Evolutionary conservation across 129 eudicot genomes (phyloP).

Genomic region (Escallonia rubra): DNA sequence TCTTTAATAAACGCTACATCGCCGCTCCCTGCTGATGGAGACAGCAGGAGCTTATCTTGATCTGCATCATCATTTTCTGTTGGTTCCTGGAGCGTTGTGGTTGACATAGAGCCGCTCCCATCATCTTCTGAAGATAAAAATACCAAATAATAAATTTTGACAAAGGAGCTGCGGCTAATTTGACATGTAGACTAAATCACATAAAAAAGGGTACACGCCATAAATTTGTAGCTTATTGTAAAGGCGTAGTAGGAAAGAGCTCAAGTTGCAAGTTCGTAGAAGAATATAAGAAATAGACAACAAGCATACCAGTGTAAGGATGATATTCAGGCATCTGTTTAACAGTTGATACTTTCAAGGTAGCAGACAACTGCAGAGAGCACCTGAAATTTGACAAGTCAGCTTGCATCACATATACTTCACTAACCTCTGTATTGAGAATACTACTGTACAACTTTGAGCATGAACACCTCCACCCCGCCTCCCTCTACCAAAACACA

Average conservation of each 20-base stretch:
- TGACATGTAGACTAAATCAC: neutral
- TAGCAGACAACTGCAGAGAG: conserved; percentile 69
- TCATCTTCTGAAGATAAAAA: conserved; percentile 36
- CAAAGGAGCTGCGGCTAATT: neutral
- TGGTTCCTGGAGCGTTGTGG: conserved; percentile 35
- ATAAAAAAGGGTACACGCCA: no score
- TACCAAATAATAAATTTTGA: neutral
- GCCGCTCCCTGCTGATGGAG: conserved; percentile 30
- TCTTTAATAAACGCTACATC: conserved; percentile 68
- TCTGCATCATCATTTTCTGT: conserved; percentile 52
- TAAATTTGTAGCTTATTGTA: no score
- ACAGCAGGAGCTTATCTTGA: conserved; percentile 42
- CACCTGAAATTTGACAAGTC: conserved; percentile 38
- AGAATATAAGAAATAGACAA: neutral
- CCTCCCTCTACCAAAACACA: neutral
- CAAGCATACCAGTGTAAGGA: conserved; percentile 41
- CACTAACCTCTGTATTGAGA: no score
- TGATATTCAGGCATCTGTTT: conserved; percentile 70
- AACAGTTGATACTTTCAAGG: conserved; percentile 73
- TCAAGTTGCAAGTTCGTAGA: no score
- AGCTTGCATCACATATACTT: neutral
- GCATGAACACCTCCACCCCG: neutral
- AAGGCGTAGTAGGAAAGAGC: no score
- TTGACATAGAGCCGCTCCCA: conserved; percentile 35
- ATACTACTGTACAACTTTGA: no score